phyloP scores from a whole-genome alignment of 208 protist genomes.

The Histomonas meleagridis region DNA sequence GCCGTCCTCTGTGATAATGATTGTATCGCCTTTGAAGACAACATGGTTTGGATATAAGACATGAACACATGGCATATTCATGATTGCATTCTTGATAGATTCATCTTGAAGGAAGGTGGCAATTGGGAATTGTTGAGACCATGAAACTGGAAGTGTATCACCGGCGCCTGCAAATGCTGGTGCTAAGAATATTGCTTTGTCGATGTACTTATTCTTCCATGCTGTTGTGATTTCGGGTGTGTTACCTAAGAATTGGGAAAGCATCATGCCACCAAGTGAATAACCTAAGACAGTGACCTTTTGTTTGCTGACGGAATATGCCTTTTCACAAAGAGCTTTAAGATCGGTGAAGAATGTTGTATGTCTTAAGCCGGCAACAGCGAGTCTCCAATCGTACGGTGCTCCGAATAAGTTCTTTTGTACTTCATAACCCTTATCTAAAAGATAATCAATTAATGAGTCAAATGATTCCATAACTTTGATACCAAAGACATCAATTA shows the following conservation, averaged over 20 bases:
- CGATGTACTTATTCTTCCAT: neutral
- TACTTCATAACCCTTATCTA: neutral
- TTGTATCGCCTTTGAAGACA: neutral
- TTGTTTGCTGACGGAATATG: neutral
- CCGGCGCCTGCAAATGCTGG: neutral
- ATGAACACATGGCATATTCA: neutral
- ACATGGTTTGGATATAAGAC: neutral
- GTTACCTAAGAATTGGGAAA: neutral
- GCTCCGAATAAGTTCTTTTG: neutral
- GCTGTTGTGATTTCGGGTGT: neutral
- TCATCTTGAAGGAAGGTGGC: neutral
- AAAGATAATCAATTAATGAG: neutral
- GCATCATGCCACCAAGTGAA: neutral
- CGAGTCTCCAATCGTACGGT: neutral
- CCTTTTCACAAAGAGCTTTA: neutral
- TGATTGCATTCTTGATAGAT: neutral
- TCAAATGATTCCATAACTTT: neutral
- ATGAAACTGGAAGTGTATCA: neutral
- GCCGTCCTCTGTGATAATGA: neutral
- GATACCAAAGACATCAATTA: neutral
- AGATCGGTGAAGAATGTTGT: neutral
- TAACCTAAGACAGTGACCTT: neutral
- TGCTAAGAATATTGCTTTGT: neutral
- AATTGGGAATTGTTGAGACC: neutral
- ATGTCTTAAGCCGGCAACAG: neutral